Evolutionary conservation across 345 rosid genomes (phyloP), one percentile per base, ranked within the genome.

Genomic region (Cardamine occulta): DNA sequence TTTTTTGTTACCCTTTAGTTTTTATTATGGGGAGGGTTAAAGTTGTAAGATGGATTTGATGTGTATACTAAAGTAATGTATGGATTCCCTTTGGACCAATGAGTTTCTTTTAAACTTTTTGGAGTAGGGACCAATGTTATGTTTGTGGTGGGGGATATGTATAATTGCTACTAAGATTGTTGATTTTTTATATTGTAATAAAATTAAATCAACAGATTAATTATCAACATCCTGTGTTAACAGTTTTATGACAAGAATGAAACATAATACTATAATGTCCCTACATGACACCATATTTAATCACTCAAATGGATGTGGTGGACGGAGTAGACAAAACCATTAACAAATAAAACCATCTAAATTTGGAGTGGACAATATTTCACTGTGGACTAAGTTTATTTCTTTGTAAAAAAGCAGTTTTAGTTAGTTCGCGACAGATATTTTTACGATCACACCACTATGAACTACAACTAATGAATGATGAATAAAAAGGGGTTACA

Each of bases 1-100:
- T 61, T 61, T 0, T 4, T 63, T 11, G 15, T 51, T 68, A 61
- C 63, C 74, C 69, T 68, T 60, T 68, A 39, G 39, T 60, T 75
- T 26, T 75, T 51, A 75, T 51, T 40, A 68, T 67, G 47, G 66
- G 75, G 65, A 77, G 60, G 61, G 54, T 64, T 77, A 70, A 76
- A 76, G 76, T 63, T 64, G 65, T 63, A 70, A 45, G 76, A 47
- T 77, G 81, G 73, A 78, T 49, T 58, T 59, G 77, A 78, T 78
- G 77, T 78, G 81, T 72, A 78, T 72, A 72, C 34, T 76, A 66
- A 78, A 54, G 66, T 77, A 63, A 24, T 44, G 58, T 55, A 12
- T 77, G 63, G 80, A 72, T 71, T 77, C 73, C 77, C 73, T 72
- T 40, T 44, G 54, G 55, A 64, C 76, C 76, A 63, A 71, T 63